phyloP scores from a whole-genome alignment of 345 rosid species.

The Pseudoturritis turrita region DNA sequence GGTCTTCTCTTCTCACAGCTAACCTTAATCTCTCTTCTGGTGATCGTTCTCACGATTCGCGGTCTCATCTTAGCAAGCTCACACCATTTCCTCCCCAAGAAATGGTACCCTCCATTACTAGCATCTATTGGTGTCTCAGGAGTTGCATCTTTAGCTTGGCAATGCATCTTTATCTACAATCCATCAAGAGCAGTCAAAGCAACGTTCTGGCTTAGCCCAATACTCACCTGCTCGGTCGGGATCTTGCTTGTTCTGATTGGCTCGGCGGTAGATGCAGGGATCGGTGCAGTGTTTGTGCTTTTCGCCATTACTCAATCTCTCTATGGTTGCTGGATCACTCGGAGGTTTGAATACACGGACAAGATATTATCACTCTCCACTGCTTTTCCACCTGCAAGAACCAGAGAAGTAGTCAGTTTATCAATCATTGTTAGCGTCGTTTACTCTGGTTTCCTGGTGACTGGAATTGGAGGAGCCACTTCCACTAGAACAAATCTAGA shows the following conservation, averaged over 20 bases:
- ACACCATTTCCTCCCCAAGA: constrained; percentile 55
- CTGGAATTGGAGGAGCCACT: constrained; percentile 81
- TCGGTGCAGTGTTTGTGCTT: constrained; percentile 45
- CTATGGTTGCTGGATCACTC: constrained; percentile 72
- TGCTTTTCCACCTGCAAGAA: constrained; percentile 45
- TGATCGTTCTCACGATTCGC: constrained; percentile 51
- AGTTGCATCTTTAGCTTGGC: constrained; percentile 48
- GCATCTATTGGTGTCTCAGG: constrained; percentile 52
- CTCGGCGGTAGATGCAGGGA: constrained; percentile 42
- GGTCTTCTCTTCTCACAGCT: constrained; percentile 57
- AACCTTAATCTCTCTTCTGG: constrained; percentile 43
- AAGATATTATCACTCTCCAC: constrained; percentile 47
- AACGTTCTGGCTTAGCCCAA: constrained; percentile 69
- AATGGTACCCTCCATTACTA: constrained; percentile 79
- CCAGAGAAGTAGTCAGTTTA: constrained; percentile 28
- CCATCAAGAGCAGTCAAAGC: constrained; percentile 53
- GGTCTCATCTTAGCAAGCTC: constrained; percentile 46
- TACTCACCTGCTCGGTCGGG: constrained; percentile 55
- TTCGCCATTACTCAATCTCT: constrained; percentile 46
- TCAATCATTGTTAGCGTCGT: constrained; percentile 32
- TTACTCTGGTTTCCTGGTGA: constrained; percentile 56
- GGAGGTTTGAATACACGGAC: constrained; percentile 50
- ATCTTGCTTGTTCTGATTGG: constrained; percentile 46
- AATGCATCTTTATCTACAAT: constrained; percentile 38
- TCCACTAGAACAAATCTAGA: constrained; percentile 48